Evolutionary conservation across 345 rosid genomes (phyloP), one percentile per base, ranked within the genome.

Genomic region (Gynandropsis gynandra): DNA sequence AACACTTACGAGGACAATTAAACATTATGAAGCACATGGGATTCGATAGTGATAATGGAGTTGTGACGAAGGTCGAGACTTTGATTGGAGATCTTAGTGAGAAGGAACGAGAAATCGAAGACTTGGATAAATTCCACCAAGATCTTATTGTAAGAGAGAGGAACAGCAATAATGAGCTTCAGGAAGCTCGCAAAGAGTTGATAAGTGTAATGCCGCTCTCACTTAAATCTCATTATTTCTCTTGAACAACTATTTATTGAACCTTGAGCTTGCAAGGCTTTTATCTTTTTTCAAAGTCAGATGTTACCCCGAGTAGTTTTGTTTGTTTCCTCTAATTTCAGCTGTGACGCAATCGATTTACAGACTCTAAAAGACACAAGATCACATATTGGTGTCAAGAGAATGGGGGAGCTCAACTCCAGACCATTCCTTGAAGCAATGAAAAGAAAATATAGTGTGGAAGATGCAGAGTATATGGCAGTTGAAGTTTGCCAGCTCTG

Each of bases 351-450:
- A 14, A 58, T 63, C 50, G 45, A 37, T 42, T 69, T 66, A 49
- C 59, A 89, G 96, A 77, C 71, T 14, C 52, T 84, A 65, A 82
- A 73, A 73, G 92, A 87, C 13, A 29, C 72, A 50, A 59, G 47
- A 53, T 40, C 74, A 54, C 50, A 47, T 33, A 81, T 92, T 50
- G 80, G 86, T 48, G 79, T 88, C 24, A 92, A 78, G 79, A 77
- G 97, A 64, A 87, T 92, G 96, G 96, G 98, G 65, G 96, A 87
- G 59, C 95, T 92, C 36, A 82, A 87, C 50, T 59, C 64, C 10
- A 71, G 71, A 70, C 95, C 98, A 3, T 87, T 92, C 72, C 51
- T 74, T 56, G 85, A 76, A 64, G 93, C 75, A 42, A 74, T 92
- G 89, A 84, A 81, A 75, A 68, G 56, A 57, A 84, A 59, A 65